Percentiles rank a stretch among this genome's conserved stretches.
These are phyloP conservation scores for Calonectria montana DNA, from an alignment of 2,329 filamentous ascomycete genomes.

Conservation along the genomic window DNA sequence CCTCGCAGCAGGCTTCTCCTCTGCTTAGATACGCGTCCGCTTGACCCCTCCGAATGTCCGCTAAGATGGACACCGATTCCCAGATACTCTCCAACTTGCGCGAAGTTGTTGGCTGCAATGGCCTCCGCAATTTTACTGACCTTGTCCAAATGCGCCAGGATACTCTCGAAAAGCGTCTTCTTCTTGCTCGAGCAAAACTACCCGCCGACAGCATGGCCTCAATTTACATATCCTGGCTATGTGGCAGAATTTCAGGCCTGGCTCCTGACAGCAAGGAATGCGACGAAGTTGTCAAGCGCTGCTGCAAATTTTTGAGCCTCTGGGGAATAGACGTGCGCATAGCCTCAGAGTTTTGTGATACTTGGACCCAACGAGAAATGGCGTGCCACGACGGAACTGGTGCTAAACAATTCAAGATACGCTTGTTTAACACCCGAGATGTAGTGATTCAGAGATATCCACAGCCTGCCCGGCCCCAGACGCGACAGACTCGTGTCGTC, in stretches of 20 bases:
- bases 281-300: neutral
- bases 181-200: slow-evolving; percentile 18
- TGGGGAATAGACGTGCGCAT: neutral
- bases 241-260: slow-evolving; percentile 20
- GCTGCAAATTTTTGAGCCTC: neutral
- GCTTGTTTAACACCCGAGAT: neutral
- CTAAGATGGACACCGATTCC: slow-evolving; percentile 34
- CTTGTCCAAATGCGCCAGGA: slow-evolving; percentile 40
- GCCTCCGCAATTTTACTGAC: slow-evolving; percentile 33
- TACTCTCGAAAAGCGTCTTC: slow-evolving; percentile 38
- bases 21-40: neutral
- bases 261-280: neutral
- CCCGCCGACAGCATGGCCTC: slow-evolving; percentile 28
- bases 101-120: slow-evolving; percentile 36
- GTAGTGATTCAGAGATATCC: neutral
- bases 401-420: neutral
- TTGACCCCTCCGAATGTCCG: neutral
- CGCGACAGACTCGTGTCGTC: neutral
- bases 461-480: neutral
- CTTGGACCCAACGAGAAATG: neutral
- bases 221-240: slow-evolving; percentile 44
- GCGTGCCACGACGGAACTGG: neutral
- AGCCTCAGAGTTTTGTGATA: neutral
- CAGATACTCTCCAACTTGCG: slow-evolving; percentile 35
- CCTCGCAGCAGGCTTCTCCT: neutral